These are phyloP conservation scores for Yamadazyma sp. DNA, from an alignment of 1,139 yeast genomes.

Conservation along the genomic window DNA sequence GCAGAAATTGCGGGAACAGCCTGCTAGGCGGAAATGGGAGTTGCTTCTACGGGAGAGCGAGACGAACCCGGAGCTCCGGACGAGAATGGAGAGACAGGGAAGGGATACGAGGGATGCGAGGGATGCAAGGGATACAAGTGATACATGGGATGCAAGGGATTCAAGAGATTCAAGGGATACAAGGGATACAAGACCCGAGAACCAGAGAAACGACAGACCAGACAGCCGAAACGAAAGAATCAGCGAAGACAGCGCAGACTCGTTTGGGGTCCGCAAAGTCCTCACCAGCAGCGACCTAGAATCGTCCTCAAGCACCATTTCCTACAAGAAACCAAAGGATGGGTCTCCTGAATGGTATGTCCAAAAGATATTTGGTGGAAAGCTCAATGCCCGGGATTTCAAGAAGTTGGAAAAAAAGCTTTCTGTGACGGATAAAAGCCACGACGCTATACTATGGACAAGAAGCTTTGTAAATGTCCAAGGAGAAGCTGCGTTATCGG, in stretches of 20 bases:
- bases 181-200: too few relatives aligned
- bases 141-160: too few relatives aligned
- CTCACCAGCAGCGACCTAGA: conserved; percentile 10
- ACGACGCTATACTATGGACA: conserved; percentile 32
- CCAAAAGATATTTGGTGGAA: conserved; percentile 35
- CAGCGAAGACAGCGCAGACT: conserved; percentile 4
- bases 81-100: too few relatives aligned
- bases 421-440: conserved; percentile 17
- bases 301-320: conserved; percentile 2
- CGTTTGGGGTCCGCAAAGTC: conserved; percentile 5
- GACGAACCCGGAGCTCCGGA: conserved; percentile 34
- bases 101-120: too few relatives aligned
- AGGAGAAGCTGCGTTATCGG: conserved; percentile 48
- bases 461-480: conserved; percentile 36
- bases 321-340: conserved; percentile 22
- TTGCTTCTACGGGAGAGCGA: conserved; percentile 43
- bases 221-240: too few relatives aligned
- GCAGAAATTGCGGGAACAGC: conserved; percentile 29
- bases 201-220: too few relatives aligned
- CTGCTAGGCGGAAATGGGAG: conserved; percentile 47
- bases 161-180: too few relatives aligned
- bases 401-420: conserved; percentile 37
- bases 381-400: conserved; percentile 33
- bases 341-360: conserved; percentile 49
- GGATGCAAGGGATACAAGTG: too few relatives aligned